These are phyloP conservation scores for Leccinum incarnatum DNA, from an alignment of 768 basidiomycete genomes.

Conservation along the genomic window DNA sequence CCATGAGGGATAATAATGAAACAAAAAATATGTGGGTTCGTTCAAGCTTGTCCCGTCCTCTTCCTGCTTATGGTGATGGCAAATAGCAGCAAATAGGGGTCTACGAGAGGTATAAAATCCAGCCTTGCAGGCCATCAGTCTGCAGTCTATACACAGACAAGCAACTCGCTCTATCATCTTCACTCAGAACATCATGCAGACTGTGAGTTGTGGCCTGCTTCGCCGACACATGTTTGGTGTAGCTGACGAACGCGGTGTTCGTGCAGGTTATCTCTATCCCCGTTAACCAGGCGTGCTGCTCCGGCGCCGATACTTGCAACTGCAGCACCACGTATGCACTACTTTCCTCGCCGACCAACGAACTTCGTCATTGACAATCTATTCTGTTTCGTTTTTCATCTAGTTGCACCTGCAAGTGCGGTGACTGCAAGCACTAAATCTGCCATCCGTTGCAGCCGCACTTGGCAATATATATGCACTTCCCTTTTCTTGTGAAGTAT, in stretches of 20 bases:
- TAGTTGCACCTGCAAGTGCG: conserved; percentile 18
- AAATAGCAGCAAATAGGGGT: conserved; percentile 1
- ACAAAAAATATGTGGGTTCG: background rate
- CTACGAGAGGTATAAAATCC: conserved; percentile 5
- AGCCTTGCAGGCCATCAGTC: background rate
- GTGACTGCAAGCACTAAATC: conserved; percentile 20
- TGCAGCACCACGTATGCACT: conserved; percentile 13
- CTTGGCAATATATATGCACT: background rate
- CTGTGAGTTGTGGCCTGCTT: conserved; percentile 3
- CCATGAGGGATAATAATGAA: too few species aligned
- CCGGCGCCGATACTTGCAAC: conserved; percentile 3
- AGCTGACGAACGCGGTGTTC: background rate
- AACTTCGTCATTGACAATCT: background rate
- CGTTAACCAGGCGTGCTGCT: conserved; percentile 22
- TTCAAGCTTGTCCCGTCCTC: too few species aligned
- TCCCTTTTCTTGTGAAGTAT: background rate
- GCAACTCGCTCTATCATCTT: conserved; percentile 1
- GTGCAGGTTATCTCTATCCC: conserved; percentile 7
- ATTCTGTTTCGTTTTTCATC: background rate
- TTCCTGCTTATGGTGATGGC: background rate
- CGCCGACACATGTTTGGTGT: background rate
- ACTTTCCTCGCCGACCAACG: background rate
- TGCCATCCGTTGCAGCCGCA: background rate
- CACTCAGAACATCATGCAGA: conserved; percentile 13
- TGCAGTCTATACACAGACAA: background rate